phyloP scores from a whole-genome alignment of 495 filamentous ascomycete genomes.

The Entonaema liquescens region DNA sequence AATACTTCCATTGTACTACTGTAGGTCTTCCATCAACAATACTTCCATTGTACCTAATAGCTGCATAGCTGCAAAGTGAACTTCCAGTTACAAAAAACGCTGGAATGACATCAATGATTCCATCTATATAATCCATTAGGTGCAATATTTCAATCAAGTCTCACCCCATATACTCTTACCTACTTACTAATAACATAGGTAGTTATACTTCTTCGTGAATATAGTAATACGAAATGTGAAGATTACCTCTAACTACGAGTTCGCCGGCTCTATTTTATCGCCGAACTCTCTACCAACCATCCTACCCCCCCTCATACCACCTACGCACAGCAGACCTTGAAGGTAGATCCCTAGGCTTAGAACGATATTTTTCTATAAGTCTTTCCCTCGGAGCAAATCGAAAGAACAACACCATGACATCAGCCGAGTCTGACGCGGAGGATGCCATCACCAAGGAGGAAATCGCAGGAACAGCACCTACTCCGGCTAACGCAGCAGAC shows the following conservation, averaged over 20 bases:
- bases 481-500: slow-evolving; percentile 3
- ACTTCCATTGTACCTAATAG: no score
- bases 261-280: slow-evolving; percentile 37
- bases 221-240: slow-evolving; percentile 29
- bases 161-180: neutral
- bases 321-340: neutral
- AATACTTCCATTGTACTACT: no score
- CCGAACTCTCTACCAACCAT: slow-evolving; percentile 11
- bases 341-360: neutral
- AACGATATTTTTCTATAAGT: neutral
- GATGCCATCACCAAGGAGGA: slow-evolving; percentile 46
- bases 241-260: neutral
- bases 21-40: slow-evolving; percentile 4
- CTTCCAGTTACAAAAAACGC: neutral
- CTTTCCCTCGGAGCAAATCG: neutral
- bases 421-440: slow-evolving; percentile 35
- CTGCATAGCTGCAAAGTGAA: no score
- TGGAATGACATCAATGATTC: neutral
- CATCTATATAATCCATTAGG: neutral
- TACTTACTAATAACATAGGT: neutral
- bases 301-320: neutral
- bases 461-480: slow-evolving; percentile 39
- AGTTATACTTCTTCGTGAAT: neutral
- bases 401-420: slow-evolving; percentile 28
- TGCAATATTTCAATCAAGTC: neutral